These are phyloP conservation scores for Pseudonectria foliicola DNA, from an alignment of 2,329 filamentous ascomycete species.

Conservation along the genomic window DNA sequence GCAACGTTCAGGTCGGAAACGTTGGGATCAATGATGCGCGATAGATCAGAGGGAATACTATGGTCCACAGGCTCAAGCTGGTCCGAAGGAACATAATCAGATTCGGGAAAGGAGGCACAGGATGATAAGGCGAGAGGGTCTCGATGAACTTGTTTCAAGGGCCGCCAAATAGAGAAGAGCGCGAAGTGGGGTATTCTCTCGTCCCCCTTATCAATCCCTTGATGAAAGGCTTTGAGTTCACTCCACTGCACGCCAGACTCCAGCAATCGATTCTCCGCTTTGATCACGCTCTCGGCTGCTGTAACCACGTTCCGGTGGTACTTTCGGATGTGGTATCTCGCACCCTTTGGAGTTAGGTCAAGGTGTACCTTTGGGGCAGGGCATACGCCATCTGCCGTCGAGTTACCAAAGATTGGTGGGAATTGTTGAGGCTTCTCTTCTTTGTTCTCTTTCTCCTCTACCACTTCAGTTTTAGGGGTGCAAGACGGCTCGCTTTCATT, in stretches of 20 bases:
- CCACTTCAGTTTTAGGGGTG: neutral
- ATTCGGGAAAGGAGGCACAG: constrained; percentile 2
- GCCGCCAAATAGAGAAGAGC: constrained; percentile 7
- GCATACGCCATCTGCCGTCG: neutral
- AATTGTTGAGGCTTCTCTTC: neutral
- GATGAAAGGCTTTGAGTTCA: constrained; percentile 4
- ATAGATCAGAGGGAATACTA: constrained; percentile 1
- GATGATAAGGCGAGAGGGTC: constrained; percentile 3
- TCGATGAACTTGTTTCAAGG: constrained; percentile 3
- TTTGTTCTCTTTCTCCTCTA: neutral
- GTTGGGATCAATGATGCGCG: constrained; percentile 2
- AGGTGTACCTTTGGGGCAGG: constrained; percentile 5
- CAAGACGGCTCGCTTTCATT: constrained; percentile 1
- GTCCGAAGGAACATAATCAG: constrained; percentile 3
- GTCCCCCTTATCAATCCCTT: neutral
- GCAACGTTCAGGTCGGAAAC: neutral
- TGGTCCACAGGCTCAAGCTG: constrained; percentile 1
- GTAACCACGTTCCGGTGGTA: constrained; percentile 1
- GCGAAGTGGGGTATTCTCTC: constrained; percentile 2
- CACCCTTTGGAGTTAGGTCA: constrained; percentile 4
- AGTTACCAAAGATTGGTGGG: constrained; percentile 1
- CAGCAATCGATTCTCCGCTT: constrained; percentile 1
- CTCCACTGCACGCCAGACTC: constrained; percentile 1
- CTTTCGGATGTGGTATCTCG: constrained; percentile 6
- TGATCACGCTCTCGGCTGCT: neutral